Base-by-base conservation (phyloP, 179 eudicot species). In the Beta corolliflora region DNA sequence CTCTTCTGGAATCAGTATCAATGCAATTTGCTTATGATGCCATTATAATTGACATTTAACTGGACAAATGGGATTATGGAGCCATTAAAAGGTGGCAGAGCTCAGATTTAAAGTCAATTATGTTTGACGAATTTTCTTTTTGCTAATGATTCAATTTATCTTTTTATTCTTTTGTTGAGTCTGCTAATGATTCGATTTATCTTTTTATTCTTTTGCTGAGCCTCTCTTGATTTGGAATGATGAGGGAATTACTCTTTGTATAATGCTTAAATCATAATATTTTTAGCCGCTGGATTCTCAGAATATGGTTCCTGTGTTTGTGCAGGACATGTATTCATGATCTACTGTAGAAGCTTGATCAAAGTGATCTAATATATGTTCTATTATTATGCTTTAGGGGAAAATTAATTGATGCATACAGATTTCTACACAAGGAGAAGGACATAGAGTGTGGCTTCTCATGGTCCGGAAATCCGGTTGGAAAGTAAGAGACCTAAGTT, bases 401-500 rank as follows among this genome's bases (percentile, higher is more conserved):
- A 56, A 91, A 90, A 87, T 89, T 95, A 48, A 76, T 91, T 64
- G 99, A 95, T 89, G 97, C 98, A 56, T 95, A 95, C 79, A 90
- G 99, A 87, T 77, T 82, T 82, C 89, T 95, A 53, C 97, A 94
- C 87, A 83, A 87, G 86, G 98, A 92, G 81, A 90, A 88, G 87
- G 99, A 95, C 87, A 91, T 89, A 92, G 97, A 95, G 50, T 65
- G 84, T 73, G 99, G 98, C 83, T 95, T 95, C 89, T 95, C 99
- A 63, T 95, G 99, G 99, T 95, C 99, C 2, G 99, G 99, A 70
- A 85, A 95, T 84, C 99, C 99, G 45, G 76, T 95, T 54, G 98
- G 99, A 73, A 95, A 95, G 95, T 94, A 91, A 82, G 96, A 58
- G 76, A 21, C 79, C 21, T 46, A 23, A 19, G 15, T 46, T 76